Evolutionary conservation across 257 asterid genomes (phyloP).

Genomic region (Fraxinus americana): DNA sequence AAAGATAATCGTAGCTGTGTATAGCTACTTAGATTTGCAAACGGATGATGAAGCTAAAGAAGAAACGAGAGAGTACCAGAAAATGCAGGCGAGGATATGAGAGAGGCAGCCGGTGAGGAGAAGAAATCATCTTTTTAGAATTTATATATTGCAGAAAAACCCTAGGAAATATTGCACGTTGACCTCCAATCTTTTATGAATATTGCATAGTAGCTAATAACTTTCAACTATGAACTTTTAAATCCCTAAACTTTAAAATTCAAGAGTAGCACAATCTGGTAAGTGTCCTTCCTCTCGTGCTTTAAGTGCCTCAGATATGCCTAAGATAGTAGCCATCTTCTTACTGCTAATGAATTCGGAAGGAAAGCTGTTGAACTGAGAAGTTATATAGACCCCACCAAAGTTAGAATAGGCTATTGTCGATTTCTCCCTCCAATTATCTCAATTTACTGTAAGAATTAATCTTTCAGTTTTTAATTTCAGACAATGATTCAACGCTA

Average conservation of each 20-base stretch:
- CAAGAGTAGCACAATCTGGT: too few relatives aligned
- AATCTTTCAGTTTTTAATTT: conserved; percentile 31
- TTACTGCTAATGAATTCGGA: conserved; percentile 68
- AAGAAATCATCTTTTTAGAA: background rate
- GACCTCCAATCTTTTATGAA: background rate
- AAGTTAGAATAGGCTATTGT: background rate
- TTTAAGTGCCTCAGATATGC: too few relatives aligned
- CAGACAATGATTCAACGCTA: conserved; percentile 86
- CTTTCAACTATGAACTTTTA: background rate
- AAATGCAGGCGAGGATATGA: background rate
- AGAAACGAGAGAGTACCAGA: background rate
- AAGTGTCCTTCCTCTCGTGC: conserved; percentile 54
- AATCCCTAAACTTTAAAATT: background rate
- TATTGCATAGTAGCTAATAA: background rate
- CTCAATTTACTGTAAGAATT: conserved; percentile 18
- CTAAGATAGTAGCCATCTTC: conserved; percentile 31
- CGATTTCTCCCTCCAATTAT: conserved; percentile 1
- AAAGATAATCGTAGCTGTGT: background rate
- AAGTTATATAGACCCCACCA: conserved; percentile 88
- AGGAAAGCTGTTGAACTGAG: conserved; percentile 94
- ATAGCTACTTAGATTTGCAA: background rate
- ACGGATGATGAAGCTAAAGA: background rate
- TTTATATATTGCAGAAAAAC: background rate
- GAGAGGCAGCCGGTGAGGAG: background rate
- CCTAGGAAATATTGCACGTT: background rate